A percentile compares a stretch with the other conserved stretches of the same genome.
Conservation (phyloP, 306 rosid species). For the Gastrolobium villosum region DNA sequence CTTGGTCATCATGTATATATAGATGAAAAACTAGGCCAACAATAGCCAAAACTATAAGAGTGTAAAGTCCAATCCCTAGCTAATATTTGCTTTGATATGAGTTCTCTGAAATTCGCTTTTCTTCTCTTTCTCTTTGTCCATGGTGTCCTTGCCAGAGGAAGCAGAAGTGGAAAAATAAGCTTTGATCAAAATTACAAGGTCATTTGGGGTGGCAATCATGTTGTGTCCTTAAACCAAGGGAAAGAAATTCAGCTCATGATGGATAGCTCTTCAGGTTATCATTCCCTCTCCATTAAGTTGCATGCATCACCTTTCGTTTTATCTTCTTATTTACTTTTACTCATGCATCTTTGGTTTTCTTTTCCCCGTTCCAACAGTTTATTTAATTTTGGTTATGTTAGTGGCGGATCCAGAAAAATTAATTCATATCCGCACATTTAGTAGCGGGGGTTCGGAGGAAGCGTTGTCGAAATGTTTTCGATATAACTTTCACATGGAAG, state of each 20-base stretch:
- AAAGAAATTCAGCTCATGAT: conserved; percentile 59
- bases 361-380: too few species aligned
- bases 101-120: conserved; percentile 11
- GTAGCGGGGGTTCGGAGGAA: too few species aligned
- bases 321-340: not conserved
- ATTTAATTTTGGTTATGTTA: too few species aligned
- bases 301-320: not conserved
- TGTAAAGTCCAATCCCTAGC: not conserved
- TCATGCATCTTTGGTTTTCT: too few species aligned
- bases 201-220: conserved; percentile 59
- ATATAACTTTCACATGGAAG: too few species aligned
- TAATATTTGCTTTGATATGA: conserved; percentile 36
- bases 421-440: too few species aligned
- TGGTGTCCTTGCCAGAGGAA: conserved; percentile 14
- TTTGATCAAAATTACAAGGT: conserved; percentile 62
- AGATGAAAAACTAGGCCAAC: not conserved
- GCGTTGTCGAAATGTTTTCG: too few species aligned
- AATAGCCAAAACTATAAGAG: conserved; percentile 1
- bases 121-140: conserved; percentile 5
- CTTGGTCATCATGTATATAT: conserved; percentile 17
- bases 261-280: conserved; percentile 61
- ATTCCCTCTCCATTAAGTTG: not conserved
- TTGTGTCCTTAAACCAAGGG: conserved; percentile 50
- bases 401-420: too few species aligned
- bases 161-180: not conserved